Percentiles rank a stretch among this genome's conserved stretches.
Evolutionary conservation across 768 basidiomycete species (phyloP).

Genomic region (Nidularia pulvinata): DNA sequence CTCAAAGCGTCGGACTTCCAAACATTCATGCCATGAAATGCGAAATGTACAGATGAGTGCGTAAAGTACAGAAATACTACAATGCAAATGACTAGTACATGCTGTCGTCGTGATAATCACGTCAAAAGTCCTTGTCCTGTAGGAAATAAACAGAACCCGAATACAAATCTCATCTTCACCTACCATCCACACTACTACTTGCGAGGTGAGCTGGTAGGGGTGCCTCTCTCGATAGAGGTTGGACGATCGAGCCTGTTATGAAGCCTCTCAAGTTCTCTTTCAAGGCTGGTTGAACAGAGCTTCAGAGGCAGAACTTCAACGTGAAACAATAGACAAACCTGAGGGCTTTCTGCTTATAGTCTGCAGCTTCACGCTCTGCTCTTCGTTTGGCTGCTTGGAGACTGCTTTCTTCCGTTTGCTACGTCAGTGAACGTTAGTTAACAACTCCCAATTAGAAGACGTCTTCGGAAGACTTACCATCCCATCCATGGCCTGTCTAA

Average conservation of each 20-base stretch:
- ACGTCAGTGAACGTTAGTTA: conserved; percentile 1
- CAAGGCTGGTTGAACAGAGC: conserved; percentile 36
- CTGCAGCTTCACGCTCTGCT: conserved; percentile 74
- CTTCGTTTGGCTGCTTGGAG: conserved; percentile 72
- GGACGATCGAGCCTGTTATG: conserved; percentile 66
- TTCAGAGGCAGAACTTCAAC: conserved; percentile 1
- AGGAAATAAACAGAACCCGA: no score
- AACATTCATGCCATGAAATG: no score
- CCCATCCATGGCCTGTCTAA: conserved; percentile 61
- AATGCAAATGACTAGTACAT: no score
- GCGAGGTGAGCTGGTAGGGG: conserved; percentile 25
- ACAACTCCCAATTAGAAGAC: conserved; percentile 2
- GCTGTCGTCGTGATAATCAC: no score
- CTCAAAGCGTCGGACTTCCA: no score
- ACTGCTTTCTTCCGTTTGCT: conserved; percentile 75
- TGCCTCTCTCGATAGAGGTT: conserved; percentile 27
- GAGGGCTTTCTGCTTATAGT: conserved; percentile 70
- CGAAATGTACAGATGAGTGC: no score
- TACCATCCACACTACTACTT: conserved; percentile 13
- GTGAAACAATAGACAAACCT: conserved; percentile 40
- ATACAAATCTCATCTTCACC: no score
- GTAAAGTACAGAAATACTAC: no score
- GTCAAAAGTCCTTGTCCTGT: no score
- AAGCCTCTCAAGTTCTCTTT: conserved; percentile 69
- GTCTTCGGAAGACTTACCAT: conserved; percentile 40